Base-by-base conservation (phyloP, 2,329 filamentous ascomycete species). In the Fusarium concolor region DNA sequence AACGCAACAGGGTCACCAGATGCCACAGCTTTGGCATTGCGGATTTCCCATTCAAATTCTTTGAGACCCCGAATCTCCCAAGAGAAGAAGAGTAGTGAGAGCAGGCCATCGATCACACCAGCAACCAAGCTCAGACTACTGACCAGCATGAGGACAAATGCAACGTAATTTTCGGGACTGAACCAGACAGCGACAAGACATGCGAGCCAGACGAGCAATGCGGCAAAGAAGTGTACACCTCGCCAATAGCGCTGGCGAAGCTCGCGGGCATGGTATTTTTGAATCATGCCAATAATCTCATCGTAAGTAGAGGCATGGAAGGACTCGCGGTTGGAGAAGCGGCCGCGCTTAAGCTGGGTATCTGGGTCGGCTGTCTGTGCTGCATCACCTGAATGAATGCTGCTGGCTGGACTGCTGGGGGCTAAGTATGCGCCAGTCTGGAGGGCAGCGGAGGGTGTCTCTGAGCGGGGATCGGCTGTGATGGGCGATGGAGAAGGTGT, bases 31-130 rank as follows among this genome's bases (percentile, higher is more conserved):
- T 81, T 89, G 14, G 90, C 90, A 76, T 92, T 94, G 50, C 82
- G 82, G 26, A 98, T 90, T 79, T 99, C 96, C 92, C 93, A 97
- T 76, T 96, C 89, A 80, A 98, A 98, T 81, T 99, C 96, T 73
- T 89, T 90, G 55, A 99, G 81, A 6, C 91, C 90, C 60, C 93
- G 86, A 61, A 97, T 80, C 81, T 99, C 96, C 63, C 89, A 89
- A 12, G 91, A 90, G 60, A 97, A 90, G 77, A 99, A 99, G 47
- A 98, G 79, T 1, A 96, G 86, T 0, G 94, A 92, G 76, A 98
- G 92, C 39, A 98, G 79, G 0, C 95, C 94, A 75, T 97, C 92
- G 20, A 97, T 77, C 4, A 93, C 87, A 0, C 95, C 95, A 6
- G 90, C 89, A 17, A 86, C 86, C 33, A 98, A 84, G 3, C 89